phyloP scores from a whole-genome alignment of 1,284 basidiomycete species.

The Marasmius sp. region DNA sequence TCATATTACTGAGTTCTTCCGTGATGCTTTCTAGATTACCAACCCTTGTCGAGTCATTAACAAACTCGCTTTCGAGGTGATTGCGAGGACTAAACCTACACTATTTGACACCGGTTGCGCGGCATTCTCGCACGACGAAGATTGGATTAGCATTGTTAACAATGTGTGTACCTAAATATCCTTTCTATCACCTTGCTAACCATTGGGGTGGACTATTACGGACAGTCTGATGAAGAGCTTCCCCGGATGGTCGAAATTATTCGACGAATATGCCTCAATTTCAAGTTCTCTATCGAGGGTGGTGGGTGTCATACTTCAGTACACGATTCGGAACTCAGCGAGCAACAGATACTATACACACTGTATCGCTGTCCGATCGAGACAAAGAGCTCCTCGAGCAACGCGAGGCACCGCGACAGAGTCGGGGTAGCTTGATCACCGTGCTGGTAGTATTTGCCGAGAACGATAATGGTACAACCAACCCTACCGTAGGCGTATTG shows the following conservation, averaged over 20 bases:
- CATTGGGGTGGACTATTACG: background rate
- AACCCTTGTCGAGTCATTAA: no score
- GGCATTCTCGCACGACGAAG: background rate
- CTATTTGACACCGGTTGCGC: no score
- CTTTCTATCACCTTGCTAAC: background rate
- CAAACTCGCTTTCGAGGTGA: no score
- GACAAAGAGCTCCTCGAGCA: no score
- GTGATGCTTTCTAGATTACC: no score
- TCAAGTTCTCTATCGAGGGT: slow-evolving; percentile 6
- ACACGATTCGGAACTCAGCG: background rate
- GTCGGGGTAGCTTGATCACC: no score
- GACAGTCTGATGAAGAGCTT: background rate
- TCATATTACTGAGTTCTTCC: no score
- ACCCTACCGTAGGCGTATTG: no score
- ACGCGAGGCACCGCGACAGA: no score
- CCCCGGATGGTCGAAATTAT: slow-evolving; percentile 4
- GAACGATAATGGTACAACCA: no score
- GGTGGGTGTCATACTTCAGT: background rate
- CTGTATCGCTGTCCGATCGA: background rate
- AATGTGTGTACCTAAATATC: background rate
- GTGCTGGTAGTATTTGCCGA: no score
- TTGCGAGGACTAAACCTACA: no score
- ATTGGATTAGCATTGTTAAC: slow-evolving; percentile 8
- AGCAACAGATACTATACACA: background rate
- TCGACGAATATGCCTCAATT: slow-evolving; percentile 4